phyloP scores from a whole-genome alignment of 805 yeast genomes.

The Cyberlindnera bimundalis region DNA sequence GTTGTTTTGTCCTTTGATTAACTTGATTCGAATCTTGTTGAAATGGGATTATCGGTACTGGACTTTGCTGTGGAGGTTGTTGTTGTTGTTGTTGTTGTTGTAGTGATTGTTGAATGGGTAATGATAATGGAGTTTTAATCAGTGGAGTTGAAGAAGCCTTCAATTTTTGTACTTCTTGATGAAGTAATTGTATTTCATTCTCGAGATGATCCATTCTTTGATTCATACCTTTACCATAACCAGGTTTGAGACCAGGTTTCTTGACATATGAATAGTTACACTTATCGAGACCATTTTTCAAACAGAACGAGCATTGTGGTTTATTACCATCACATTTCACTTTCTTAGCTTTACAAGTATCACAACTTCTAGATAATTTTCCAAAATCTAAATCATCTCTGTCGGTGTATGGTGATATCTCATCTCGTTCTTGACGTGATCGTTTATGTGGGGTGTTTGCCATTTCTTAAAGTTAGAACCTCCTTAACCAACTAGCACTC shows the following conservation, averaged over 20 bases:
- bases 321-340: conserved; percentile 24
- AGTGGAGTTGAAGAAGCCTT: no score
- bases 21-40: no score
- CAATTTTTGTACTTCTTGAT: conserved; percentile 6
- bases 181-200: conserved; percentile 11
- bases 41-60: no score
- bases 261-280: conserved; percentile 22
- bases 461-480: no score
- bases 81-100: background rate
- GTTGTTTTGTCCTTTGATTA: background rate
- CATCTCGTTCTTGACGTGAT: conserved; percentile 1
- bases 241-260: conserved; percentile 26
- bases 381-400: conserved; percentile 1
- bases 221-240: conserved; percentile 24
- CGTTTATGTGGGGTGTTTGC: conserved; percentile 4
- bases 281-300: conserved; percentile 9
- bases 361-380: conserved; percentile 23
- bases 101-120: no score
- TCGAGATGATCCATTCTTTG: conserved; percentile 22
- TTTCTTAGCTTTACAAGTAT: conserved; percentile 22
- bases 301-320: conserved; percentile 21
- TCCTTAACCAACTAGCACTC: no score
- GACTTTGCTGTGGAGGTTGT: no score
- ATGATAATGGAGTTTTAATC: no score
- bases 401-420: background rate